Conservation (phyloP, 768 basidiomycete genomes). For the Suillus sp. region DNA sequence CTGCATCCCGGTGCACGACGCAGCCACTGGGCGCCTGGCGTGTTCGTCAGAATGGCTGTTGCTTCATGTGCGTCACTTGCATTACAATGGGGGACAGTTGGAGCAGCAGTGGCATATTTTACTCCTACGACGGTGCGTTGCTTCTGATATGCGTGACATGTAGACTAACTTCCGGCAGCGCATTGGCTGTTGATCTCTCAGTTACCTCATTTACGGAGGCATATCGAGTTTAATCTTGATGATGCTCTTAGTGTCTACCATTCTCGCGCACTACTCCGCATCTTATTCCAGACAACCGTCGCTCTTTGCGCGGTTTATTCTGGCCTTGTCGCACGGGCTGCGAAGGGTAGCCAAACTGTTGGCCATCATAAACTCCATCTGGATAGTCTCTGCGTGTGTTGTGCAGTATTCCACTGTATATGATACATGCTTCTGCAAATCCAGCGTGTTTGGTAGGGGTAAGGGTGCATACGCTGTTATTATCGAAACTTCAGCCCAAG, state of each 20-base stretch:
- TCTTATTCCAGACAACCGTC: neutral
- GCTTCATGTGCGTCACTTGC: too few species aligned
- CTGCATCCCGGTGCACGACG: too few species aligned
- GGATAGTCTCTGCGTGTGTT: slow-evolving; percentile 23
- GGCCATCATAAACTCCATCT: slow-evolving; percentile 21
- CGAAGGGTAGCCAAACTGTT: slow-evolving; percentile 20
- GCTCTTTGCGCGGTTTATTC: neutral
- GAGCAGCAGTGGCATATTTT: too few species aligned
- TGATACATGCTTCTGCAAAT: slow-evolving; percentile 26
- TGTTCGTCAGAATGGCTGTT: too few species aligned
- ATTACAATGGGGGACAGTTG: too few species aligned
- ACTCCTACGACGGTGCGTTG: too few species aligned
- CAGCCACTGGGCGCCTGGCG: too few species aligned
- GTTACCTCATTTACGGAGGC: slow-evolving; percentile 22
- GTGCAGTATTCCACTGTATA: slow-evolving; percentile 15
- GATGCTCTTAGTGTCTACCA: slow-evolving; percentile 18
- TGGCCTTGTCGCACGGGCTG: slow-evolving; percentile 10
- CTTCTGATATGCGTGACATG: neutral
- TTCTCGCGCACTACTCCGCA: too few species aligned
- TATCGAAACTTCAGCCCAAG: slow-evolving; percentile 15
- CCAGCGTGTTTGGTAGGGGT: slow-evolving; percentile 22
- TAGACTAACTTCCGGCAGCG: slow-evolving; percentile 2
- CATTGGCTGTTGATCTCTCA: slow-evolving; percentile 25
- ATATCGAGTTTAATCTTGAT: slow-evolving; percentile 24
- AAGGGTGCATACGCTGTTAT: slow-evolving; percentile 35